Percentiles rank a stretch among this genome's conserved stretches.
Conservation (phyloP, 805 yeast genomes). For the Zygoascus biomembranicola region DNA sequence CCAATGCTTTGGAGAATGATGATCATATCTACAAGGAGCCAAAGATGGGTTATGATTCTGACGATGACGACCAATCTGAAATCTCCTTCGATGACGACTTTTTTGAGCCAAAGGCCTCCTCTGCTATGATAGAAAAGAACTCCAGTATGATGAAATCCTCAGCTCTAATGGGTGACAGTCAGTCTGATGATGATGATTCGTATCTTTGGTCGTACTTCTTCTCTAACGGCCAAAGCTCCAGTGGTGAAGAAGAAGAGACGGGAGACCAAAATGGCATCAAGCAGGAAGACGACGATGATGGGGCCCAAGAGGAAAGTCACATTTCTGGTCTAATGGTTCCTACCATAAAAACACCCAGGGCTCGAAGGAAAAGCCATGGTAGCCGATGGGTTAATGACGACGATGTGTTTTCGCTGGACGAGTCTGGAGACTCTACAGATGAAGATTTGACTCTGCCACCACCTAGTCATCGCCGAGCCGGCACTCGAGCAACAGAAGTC, state of each 20-base stretch:
- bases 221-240: constrained; percentile 28
- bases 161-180: constrained; percentile 5
- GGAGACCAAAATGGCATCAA: constrained; percentile 7
- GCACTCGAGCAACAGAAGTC: constrained; percentile 83
- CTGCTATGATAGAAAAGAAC: constrained; percentile 5
- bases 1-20: constrained; percentile 10
- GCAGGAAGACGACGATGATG: constrained; percentile 8
- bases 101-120: constrained; percentile 16
- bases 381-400: constrained; percentile 2
- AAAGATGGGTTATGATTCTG: background rate
- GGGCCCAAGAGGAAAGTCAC: constrained; percentile 1
- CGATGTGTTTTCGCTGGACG: constrained; percentile 15
- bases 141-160: constrained; percentile 5
- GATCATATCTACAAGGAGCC: background rate
- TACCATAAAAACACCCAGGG: background rate
- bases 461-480: constrained; percentile 51
- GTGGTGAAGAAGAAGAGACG: constrained; percentile 21
- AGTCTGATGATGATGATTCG: constrained; percentile 53
- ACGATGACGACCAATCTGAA: background rate
- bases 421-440: constrained; percentile 86
- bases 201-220: constrained; percentile 72
- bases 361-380: background rate
- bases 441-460: constrained; percentile 82
- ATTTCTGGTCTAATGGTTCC: background rate
- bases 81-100: constrained; percentile 22